Percentiles rank a stretch among this genome's conserved stretches.
phyloP scores from a whole-genome alignment of 164 flowering plant species.

The Dillenia turbinata region DNA sequence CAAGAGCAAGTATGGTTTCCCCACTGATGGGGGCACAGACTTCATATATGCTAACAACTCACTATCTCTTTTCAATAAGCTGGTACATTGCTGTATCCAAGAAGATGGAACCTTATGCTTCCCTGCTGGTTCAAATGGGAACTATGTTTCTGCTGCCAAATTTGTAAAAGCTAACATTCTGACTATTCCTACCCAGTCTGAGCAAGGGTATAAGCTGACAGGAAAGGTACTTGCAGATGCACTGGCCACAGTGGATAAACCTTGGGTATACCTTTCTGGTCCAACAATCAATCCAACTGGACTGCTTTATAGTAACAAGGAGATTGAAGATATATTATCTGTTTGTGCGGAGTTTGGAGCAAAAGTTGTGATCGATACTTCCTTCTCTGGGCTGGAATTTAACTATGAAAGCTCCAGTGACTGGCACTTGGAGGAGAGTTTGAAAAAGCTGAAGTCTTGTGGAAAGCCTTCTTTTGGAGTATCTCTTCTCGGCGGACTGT shows the following conservation, averaged over 20 bases:
- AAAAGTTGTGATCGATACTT: slow-evolving; percentile 77
- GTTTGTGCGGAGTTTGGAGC: slow-evolving; percentile 76
- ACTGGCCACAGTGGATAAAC: slow-evolving; percentile 51
- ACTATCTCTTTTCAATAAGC: slow-evolving; percentile 71
- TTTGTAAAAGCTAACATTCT: slow-evolving; percentile 66
- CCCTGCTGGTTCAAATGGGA: slow-evolving; percentile 83
- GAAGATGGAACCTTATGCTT: slow-evolving; percentile 89
- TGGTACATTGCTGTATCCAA: slow-evolving; percentile 79
- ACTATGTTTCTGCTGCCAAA: slow-evolving; percentile 74
- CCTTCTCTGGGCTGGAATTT: slow-evolving; percentile 84
- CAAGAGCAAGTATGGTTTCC: slow-evolving; percentile 57
- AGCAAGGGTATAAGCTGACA: slow-evolving; percentile 69
- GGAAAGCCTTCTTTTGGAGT: slow-evolving; percentile 43
- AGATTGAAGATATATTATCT: slow-evolving; percentile 52
- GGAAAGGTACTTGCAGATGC: slow-evolving; percentile 37
- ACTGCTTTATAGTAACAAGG: slow-evolving; percentile 60
- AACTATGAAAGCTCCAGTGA: slow-evolving; percentile 35
- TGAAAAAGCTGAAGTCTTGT: slow-evolving; percentile 37
- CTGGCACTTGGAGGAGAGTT: slow-evolving; percentile 61
- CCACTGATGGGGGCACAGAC: slow-evolving; percentile 40
- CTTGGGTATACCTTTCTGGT: slow-evolving; percentile 88
- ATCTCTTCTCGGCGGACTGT: slow-evolving; percentile 74
- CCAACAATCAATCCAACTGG: slow-evolving; percentile 93
- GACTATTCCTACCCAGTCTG: slow-evolving; percentile 46
- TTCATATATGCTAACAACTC: slow-evolving; percentile 69